These are phyloP conservation scores for Pyrus pyrifolia DNA, from an alignment of 306 rosid genomes.

Conservation along the genomic window DNA sequence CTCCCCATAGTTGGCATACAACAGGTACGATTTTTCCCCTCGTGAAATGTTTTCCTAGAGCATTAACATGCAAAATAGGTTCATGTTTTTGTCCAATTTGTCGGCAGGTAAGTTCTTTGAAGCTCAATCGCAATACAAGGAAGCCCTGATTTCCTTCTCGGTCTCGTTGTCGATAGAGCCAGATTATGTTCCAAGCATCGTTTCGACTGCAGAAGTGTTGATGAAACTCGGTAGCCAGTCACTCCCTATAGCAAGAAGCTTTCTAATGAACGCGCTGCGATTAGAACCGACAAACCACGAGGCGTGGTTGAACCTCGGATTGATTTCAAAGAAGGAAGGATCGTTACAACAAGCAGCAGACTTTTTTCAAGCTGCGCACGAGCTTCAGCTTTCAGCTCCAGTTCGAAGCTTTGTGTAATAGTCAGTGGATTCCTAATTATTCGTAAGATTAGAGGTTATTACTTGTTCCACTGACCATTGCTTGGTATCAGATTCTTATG, in stretches of 20 bases:
- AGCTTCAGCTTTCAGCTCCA: conserved; percentile 64
- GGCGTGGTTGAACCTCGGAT: conserved; percentile 73
- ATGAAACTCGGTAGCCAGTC: conserved; percentile 50
- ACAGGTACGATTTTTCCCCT: conserved; percentile 34
- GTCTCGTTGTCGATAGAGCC: conserved; percentile 62
- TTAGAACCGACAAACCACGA: conserved; percentile 71
- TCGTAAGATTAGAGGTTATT: background rate
- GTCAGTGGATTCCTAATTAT: background rate
- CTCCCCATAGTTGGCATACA: conserved; percentile 65
- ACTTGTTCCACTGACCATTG: background rate
- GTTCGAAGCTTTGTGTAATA: conserved; percentile 40
- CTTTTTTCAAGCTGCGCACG: conserved; percentile 77
- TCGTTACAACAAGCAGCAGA: conserved; percentile 63
- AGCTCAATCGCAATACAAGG: conserved; percentile 47
- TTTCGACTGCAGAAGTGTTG: conserved; percentile 61
- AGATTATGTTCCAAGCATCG: conserved; percentile 62
- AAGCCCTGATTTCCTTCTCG: conserved; percentile 66
- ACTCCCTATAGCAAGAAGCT: conserved; percentile 69
- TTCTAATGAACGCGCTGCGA: conserved; percentile 62
- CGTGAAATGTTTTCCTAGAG: background rate
- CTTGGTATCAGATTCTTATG: conserved; percentile 14
- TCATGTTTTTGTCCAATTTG: background rate
- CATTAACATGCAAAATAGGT: background rate
- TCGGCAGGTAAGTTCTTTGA: conserved; percentile 53
- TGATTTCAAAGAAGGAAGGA: conserved; percentile 62